Evolutionary conservation across 352 stramenopile species (phyloP).

Genomic region (Thraustochytrium striatum): DNA sequence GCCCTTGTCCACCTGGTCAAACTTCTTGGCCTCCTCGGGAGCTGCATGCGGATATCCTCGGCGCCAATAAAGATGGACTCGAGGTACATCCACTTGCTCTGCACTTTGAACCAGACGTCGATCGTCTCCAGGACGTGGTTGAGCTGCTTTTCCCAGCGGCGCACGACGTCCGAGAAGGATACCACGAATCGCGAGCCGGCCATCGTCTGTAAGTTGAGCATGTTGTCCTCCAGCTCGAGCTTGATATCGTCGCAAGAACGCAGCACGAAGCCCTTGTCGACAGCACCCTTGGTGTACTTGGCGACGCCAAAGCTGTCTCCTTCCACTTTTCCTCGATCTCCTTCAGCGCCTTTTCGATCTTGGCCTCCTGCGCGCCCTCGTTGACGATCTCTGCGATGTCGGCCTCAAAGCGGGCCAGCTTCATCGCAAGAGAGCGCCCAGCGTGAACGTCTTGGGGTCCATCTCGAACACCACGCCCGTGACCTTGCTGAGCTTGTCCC

Average conservation of each 20-base stretch:
- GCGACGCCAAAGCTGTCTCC: conserved; percentile 80
- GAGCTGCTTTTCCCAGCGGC: conserved; percentile 95
- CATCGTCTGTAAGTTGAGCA: conserved; percentile 96
- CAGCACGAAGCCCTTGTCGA: conserved; percentile 78
- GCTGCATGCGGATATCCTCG: conserved; percentile 97
- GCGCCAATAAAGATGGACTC: conserved; percentile 92
- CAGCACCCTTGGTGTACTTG: conserved; percentile 85
- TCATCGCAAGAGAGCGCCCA: conserved; percentile 87
- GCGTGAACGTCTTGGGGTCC: conserved; percentile 77
- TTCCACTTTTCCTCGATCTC: conserved; percentile 87
- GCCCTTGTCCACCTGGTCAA: conserved; percentile 96
- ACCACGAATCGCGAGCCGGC: conserved; percentile 98
- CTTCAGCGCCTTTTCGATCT: conserved; percentile 95
- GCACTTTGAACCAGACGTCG: conserved; percentile 99
- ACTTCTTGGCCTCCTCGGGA: conserved; percentile 96
- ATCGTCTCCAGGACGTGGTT: conserved; percentile 93
- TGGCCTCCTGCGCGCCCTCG: conserved; percentile 97
- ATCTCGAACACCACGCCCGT: conserved; percentile 86
- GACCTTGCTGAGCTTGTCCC: conserved; percentile 70
- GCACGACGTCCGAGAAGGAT: conserved; percentile 93
- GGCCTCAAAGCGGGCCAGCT: conserved; percentile 70
- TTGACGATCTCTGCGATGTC: conserved; percentile 94
- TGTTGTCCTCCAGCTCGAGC: conserved; percentile 97
- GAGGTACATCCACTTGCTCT: conserved; percentile 98
- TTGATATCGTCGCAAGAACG: conserved; percentile 98